Evolutionary conservation across 495 filamentous ascomycete species (phyloP), one percentile per base, ranked within the genome.

Genomic region (Neurospora sp.): DNA sequence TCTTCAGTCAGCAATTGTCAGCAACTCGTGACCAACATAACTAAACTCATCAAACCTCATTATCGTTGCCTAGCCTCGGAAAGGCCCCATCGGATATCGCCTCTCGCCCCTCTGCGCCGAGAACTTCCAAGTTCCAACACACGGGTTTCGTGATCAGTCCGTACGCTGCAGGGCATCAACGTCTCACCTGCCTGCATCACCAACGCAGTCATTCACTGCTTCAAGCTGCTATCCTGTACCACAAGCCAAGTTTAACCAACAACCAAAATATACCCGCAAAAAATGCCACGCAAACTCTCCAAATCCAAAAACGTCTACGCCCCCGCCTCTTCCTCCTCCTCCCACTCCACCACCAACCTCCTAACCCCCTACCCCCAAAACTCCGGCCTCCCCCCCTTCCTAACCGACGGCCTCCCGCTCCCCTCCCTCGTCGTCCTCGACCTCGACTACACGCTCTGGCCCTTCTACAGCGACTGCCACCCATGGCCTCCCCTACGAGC

Each of bases 361-460:
- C 81, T 69, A 87, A 80, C 0, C 84, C 86, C 9, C 82, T 83
- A 78, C 88, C 87, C 18, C 85, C 87, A 72, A 83, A 85, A 65
- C 69, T 68, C 9, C 69, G 68, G 70, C 9, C 37, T 14, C 73
- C 79, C 65, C 39, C 73, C 70, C 74, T 84, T 79, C 72, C 79
- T 97, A 79, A 87, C 82, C 69, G 94, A 99, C 81, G 89, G 89
- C 72, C 87, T 89, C 0, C 92, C 93, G 1, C 89, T 99, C 3
- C 96, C 96, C 1, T 93, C 91, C 74, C 83, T 96, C 73, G 87
- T 99, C 74, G 91, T 92, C 72, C 97, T 99, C 83, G 96, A 99
- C 80, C 87, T 98, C 69, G 96, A 99, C 85, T 98, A 97, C 85
- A 99, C 96, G 0, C 86, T 99, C 1, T 98, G 96, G 96, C 93